Conservation (phyloP, 371 early-diverging fungal genomes). For the Blakeslea trispora region DNA sequence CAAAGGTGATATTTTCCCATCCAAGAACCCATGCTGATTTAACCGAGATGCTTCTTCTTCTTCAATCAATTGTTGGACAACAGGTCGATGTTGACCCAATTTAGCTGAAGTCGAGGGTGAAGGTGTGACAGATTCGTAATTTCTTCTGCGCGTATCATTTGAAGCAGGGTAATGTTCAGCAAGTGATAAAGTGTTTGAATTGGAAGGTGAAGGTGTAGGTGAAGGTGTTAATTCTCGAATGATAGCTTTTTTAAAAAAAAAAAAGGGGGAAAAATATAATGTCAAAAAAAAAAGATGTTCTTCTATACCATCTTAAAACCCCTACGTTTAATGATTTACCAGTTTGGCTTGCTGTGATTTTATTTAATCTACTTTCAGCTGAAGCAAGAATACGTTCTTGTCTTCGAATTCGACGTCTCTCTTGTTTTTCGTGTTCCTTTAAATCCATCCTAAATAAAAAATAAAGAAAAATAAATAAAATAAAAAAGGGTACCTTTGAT, state of each 20-base stretch:
- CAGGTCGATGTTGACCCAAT: slow-evolving; percentile 16
- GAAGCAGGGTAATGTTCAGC: slow-evolving; percentile 29
- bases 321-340: slow-evolving; percentile 28
- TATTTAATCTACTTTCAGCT: slow-evolving; percentile 56
- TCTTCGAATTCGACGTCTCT: slow-evolving; percentile 59
- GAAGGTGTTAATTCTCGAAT: slow-evolving; percentile 33
- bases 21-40: too few species aligned
- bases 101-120: slow-evolving; percentile 23
- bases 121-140: slow-evolving; percentile 3
- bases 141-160: slow-evolving; percentile 18
- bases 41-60: slow-evolving; percentile 8
- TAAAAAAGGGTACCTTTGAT: too few species aligned
- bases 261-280: too few species aligned
- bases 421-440: slow-evolving; percentile 53
- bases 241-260: too few species aligned
- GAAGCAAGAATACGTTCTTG: slow-evolving; percentile 62
- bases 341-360: slow-evolving; percentile 57
- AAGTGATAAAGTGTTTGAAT: slow-evolving; percentile 34
- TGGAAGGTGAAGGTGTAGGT: too few species aligned
- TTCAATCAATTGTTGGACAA: slow-evolving; percentile 19
- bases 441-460: too few species aligned
- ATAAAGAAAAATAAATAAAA: too few species aligned
- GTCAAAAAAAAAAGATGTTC: too few species aligned
- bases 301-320: slow-evolving; percentile 12
- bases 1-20: slow-evolving; percentile 13